A percentile compares a stretch with the other conserved stretches of the same genome.
phyloP scores from a whole-genome alignment of 176 grass and related monocot species.

The Ampelocalamus luodianensis region DNA sequence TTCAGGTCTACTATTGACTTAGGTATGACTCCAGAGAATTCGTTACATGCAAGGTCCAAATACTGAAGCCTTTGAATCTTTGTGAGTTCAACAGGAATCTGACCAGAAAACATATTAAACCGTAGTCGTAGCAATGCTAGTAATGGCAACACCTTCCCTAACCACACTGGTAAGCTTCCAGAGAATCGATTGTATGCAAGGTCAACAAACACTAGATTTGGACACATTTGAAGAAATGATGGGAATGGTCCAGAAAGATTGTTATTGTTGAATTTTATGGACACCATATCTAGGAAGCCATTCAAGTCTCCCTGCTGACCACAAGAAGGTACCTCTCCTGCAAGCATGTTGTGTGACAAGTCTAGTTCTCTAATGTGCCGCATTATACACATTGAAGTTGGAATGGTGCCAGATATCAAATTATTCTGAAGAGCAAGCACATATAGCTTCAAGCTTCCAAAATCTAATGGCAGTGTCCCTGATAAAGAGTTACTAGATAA shows the following conservation, averaged over 20 bases:
- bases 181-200: constrained; percentile 50
- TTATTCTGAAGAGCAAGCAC: not conserved
- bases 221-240: constrained; percentile 33
- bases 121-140: constrained; percentile 33
- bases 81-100: constrained; percentile 39
- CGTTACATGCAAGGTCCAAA: constrained; percentile 50
- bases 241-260: constrained; percentile 43
- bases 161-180: constrained; percentile 44
- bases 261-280: constrained; percentile 41
- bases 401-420: not conserved
- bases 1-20: too few relatives aligned
- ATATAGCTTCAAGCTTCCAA: not conserved
- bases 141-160: constrained; percentile 19
- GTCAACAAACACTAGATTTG: constrained; percentile 36
- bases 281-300: not conserved
- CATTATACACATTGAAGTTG: not conserved
- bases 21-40: constrained; percentile 22
- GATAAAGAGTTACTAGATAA: not conserved
- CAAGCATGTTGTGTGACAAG: not conserved
- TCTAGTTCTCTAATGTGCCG: not conserved
- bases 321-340: not conserved
- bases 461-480: not conserved
- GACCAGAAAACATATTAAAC: constrained; percentile 43
- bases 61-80: constrained; percentile 41
- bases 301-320: too few relatives aligned